Conservation (phyloP, 2,329 filamentous ascomycete species). For the Geosmithia morbida region DNA sequence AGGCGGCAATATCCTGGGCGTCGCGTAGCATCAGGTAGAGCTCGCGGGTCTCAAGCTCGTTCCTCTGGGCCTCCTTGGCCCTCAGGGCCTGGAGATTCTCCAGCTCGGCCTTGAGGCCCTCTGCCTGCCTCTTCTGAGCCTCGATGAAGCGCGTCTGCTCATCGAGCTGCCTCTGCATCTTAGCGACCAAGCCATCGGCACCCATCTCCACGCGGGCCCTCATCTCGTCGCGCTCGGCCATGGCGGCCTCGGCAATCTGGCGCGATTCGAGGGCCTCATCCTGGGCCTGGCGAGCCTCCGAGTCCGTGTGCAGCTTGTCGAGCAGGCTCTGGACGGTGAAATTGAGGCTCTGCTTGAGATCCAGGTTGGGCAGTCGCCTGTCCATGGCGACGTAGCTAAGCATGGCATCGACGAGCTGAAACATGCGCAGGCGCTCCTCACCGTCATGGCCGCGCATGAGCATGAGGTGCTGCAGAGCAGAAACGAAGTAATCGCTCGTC, state of each 20-base stretch:
- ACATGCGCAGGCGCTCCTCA: conserved; percentile 87
- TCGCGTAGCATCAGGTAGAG: conserved; percentile 97
- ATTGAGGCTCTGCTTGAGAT: conserved; percentile 92
- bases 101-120: conserved; percentile 78
- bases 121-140: conserved; percentile 72
- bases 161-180: conserved; percentile 85
- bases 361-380: conserved; percentile 85
- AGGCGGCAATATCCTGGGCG: conserved; percentile 88
- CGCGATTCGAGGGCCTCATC: conserved; percentile 85
- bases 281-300: conserved; percentile 78
- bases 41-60: conserved; percentile 91
- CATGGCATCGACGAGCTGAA: conserved; percentile 97
- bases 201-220: conserved; percentile 76
- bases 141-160: conserved; percentile 87
- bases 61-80: conserved; percentile 82
- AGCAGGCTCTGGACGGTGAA: conserved; percentile 93
- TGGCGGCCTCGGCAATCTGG: conserved; percentile 87
- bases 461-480: conserved; percentile 86
- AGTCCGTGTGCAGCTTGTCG: conserved; percentile 93
- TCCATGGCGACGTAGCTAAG: conserved; percentile 99
- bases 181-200: conserved; percentile 83
- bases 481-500: conserved; percentile 90
- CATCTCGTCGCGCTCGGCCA: conserved; percentile 95
- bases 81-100: conserved; percentile 75
- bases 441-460: conserved; percentile 83